Evolutionary conservation across 345 rosid species (phyloP).

Genomic region (Aquilaria yunnanensis): DNA sequence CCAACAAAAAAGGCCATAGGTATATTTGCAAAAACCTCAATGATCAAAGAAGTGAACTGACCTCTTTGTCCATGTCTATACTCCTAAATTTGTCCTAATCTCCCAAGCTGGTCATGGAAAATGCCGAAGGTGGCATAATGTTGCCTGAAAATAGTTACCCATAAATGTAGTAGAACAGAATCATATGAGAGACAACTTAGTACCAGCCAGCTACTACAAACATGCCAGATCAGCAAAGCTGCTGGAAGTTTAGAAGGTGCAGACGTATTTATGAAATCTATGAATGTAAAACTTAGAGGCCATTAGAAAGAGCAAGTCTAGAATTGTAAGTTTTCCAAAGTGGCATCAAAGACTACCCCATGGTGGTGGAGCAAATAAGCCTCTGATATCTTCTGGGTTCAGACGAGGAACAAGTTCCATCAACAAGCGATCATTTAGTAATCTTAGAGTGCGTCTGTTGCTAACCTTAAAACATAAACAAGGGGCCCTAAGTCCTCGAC

Average conservation of each 20-base stretch:
- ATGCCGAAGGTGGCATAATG: constrained; percentile 73
- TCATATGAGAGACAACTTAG: constrained; percentile 12
- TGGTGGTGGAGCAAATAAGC: constrained; percentile 98
- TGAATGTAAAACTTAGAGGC: constrained; percentile 26
- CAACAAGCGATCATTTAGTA: constrained; percentile 84
- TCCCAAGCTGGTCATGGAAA: constrained; percentile 58
- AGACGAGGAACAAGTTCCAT: constrained; percentile 98
- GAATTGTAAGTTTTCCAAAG: background rate
- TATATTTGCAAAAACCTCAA: constrained; percentile 6
- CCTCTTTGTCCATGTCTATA: constrained; percentile 99
- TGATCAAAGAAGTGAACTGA: constrained; percentile 44
- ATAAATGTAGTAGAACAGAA: constrained; percentile 5
- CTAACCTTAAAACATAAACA: constrained; percentile 48
- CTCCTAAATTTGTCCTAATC: constrained; percentile 93
- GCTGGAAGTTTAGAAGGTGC: background rate
- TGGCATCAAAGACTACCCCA: constrained; percentile 54
- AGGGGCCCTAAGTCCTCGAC: background rate
- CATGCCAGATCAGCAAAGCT: background rate
- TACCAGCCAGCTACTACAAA: background rate
- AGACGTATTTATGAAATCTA: background rate
- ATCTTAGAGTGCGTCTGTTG: constrained; percentile 76
- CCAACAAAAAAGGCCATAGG: too few species aligned
- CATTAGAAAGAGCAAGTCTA: background rate
- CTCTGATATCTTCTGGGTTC: constrained; percentile 79
- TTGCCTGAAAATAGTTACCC: constrained; percentile 48